Evolutionary conservation across 2,329 filamentous ascomycete species (phyloP).

Genomic region (Trichoderma endophyticum): DNA sequence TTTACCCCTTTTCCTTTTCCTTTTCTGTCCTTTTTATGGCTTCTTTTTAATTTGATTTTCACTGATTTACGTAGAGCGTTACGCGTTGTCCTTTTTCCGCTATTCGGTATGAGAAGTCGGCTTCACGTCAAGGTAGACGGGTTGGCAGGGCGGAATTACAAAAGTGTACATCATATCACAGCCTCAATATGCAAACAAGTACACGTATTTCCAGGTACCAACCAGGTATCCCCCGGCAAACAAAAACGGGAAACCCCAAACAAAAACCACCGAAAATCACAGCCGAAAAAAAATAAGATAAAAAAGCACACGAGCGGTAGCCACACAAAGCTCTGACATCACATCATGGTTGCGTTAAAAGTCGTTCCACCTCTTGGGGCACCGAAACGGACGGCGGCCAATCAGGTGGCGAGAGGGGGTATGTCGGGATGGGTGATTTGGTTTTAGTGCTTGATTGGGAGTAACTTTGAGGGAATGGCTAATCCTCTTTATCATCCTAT

Average conservation of each 20-base stretch:
- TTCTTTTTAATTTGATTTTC: not conserved
- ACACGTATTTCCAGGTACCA: not conserved
- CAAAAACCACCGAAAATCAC: too few relatives aligned
- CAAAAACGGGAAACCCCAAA: not conserved
- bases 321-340: constrained; percentile 1
- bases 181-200: not conserved
- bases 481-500: not conserved
- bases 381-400: not conserved
- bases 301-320: not conserved
- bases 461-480: not conserved
- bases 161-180: not conserved
- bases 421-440: not conserved
- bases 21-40: not conserved
- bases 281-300: not conserved
- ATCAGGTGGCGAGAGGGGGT: not conserved
- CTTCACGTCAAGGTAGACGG: too few relatives aligned
- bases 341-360: constrained; percentile 15
- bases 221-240: not conserved
- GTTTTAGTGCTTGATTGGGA: not conserved
- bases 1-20: not conserved
- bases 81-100: not conserved
- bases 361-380: constrained; percentile 10
- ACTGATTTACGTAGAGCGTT: not conserved
- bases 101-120: too few relatives aligned
- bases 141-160: not conserved